A percentile compares a stretch with the other conserved stretches of the same genome.
phyloP scores from a whole-genome alignment of 1,284 basidiomycete species.

The Ustilago esculenta region DNA sequence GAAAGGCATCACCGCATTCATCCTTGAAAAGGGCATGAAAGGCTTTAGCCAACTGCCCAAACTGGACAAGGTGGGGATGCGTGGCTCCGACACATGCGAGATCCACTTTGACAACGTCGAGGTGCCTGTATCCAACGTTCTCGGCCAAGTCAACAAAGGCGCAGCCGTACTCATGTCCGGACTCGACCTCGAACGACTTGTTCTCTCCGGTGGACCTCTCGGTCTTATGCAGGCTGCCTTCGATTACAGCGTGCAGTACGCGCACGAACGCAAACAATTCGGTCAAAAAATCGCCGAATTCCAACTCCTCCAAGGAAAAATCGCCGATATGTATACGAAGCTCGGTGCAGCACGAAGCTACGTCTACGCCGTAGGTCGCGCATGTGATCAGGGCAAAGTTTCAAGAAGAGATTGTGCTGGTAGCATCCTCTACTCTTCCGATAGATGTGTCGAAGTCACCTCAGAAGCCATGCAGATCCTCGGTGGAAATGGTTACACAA shows the following conservation, averaged over 20 bases:
- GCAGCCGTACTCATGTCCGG: constrained; percentile 92
- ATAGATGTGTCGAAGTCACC: constrained; percentile 53
- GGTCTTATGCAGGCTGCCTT: constrained; percentile 92
- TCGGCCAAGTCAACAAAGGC: constrained; percentile 82
- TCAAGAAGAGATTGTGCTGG: constrained; percentile 70
- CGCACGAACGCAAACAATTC: constrained; percentile 91
- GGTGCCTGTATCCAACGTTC: constrained; percentile 82
- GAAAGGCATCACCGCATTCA: constrained; percentile 91
- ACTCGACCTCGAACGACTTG: constrained; percentile 88
- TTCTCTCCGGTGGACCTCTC: constrained; percentile 84
- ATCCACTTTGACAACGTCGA: constrained; percentile 90
- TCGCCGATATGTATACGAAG: constrained; percentile 92
- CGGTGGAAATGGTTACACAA: constrained; percentile 56
- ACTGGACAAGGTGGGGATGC: constrained; percentile 95
- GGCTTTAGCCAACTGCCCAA: constrained; percentile 91
- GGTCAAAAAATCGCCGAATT: constrained; percentile 86
- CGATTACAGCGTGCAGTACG: constrained; percentile 85
- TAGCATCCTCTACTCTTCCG: constrained; percentile 51
- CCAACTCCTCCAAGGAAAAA: constrained; percentile 90
- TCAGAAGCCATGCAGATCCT: constrained; percentile 57
- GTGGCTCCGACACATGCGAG: constrained; percentile 93
- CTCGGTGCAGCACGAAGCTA: constrained; percentile 87
- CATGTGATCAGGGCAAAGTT: constrained; percentile 52
- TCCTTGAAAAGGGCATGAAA: constrained; percentile 80
- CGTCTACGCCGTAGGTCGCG: constrained; percentile 80